Base-by-base conservation (phyloP, 805 yeast species). In the Suhomyces xylopsoci region DNA sequence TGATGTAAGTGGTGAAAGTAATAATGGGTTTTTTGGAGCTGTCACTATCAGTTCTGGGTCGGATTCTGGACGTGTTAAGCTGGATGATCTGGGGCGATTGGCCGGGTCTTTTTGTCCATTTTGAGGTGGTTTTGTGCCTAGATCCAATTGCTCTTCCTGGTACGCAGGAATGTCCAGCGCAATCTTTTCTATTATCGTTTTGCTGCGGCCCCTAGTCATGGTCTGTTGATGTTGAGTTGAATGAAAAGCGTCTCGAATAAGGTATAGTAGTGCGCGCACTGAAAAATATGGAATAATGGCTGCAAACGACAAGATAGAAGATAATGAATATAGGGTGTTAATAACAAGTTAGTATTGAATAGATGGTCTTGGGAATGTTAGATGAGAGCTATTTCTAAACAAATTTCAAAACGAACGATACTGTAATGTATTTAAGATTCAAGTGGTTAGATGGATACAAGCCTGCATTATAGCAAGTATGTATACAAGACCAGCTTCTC, bases 101-200 rank as follows among this genome's bases (percentile, higher is more conserved):
- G 32, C 32, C 32, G 2, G 7, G n/a, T 12, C n/a, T 28, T 12
- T 26, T 8, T 10, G 22, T 5, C 17, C 47, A 14, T 26, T 17
- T 7, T n/a, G 45, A 7, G n/a, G 17, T 24, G 8, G 42, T 34
- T 15, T 53, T 47, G 42, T 38, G n/a, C 42, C 42, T 8, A 63
- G 59, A 38, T 53, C 51, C 32, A 61, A 51, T 38, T 63, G 15
- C 26, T 42, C 45, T 7, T 42, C 45, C 26, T 20, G 30, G 22
- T 42, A 42, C 17, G 45, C 45, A 14, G 85, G 84, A 8, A 77
- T 74, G 34, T 78, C 81, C 44, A 77, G 66, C 0, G 90, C 90
- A 46, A 85, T 83, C 28, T 73, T 68, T 48, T 82, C 82, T 0
- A 85, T 90, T 55, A 84, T 79, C 2, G 91, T 85, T 54, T 80